Evolutionary conservation across 306 rosid genomes (phyloP).

Genomic region (Malus fusca): DNA sequence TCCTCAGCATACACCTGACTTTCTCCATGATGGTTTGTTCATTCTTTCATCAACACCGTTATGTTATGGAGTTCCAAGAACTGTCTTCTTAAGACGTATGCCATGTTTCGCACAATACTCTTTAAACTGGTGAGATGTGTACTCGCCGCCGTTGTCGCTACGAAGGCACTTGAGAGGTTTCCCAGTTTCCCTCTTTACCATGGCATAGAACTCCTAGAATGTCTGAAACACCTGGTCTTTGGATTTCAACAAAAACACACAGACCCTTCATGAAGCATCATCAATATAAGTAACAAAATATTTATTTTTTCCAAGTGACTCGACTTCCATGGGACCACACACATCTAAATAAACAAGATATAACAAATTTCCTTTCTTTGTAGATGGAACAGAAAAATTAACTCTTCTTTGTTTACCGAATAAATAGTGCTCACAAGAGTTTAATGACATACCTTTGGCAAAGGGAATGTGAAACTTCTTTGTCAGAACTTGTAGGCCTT

Average conservation of each 20-base stretch:
- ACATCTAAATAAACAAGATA: neutral
- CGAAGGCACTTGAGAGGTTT: neutral
- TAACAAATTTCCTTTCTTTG: neutral
- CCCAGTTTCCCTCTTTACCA: neutral
- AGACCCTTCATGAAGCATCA: neutral
- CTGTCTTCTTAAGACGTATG: neutral
- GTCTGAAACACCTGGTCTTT: neutral
- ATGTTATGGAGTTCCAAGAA: neutral
- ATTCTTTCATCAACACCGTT: neutral
- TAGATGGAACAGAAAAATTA: neutral
- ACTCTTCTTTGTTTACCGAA: neutral
- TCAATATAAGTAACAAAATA: constrained; percentile 14
- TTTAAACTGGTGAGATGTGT: neutral
- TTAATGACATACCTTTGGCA: neutral
- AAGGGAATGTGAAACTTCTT: neutral
- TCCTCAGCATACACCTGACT: neutral
- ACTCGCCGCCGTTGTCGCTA: neutral
- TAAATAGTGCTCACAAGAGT: neutral
- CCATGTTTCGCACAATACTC: neutral
- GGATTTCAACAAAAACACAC: neutral
- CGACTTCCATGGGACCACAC: neutral
- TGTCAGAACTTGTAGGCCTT: neutral
- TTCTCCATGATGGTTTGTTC: neutral
- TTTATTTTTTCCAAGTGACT: neutral
- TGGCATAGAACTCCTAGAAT: neutral